Percentiles rank a stretch among this genome's conserved stretches.
Conservation (phyloP, 192 early-diverging fungal species). For the Obelidium mucronatum region DNA sequence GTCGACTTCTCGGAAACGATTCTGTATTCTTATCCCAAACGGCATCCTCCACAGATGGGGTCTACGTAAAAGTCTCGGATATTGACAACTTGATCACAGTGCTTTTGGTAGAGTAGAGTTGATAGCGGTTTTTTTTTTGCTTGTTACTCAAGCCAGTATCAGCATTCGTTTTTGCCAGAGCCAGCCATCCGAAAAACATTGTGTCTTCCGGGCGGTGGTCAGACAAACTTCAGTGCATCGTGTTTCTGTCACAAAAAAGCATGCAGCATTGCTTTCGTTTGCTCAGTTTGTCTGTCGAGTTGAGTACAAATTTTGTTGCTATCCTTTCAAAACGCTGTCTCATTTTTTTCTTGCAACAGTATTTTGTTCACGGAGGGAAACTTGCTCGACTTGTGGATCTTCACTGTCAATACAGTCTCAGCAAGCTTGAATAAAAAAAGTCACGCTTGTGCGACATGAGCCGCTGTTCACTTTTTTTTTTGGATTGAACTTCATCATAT, state of each 20-base stretch:
- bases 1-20: slow-evolving; percentile 77
- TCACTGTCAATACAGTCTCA: neutral
- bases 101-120: slow-evolving; percentile 83
- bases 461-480: too few species aligned
- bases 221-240: slow-evolving; percentile 91
- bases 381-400: slow-evolving; percentile 11
- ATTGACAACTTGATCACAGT: slow-evolving; percentile 80
- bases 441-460: too few species aligned
- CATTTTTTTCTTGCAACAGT: slow-evolving; percentile 6
- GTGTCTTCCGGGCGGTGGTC: slow-evolving; percentile 74
- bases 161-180: slow-evolving; percentile 85
- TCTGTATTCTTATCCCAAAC: slow-evolving; percentile 95
- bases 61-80: slow-evolving; percentile 78
- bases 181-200: slow-evolving; percentile 75
- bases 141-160: neutral
- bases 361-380: slow-evolving; percentile 10
- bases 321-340: neutral
- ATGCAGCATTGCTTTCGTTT: slow-evolving; percentile 95
- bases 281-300: slow-evolving; percentile 97
- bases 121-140: neutral
- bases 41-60: slow-evolving; percentile 84
- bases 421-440: too few species aligned
- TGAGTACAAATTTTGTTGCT: slow-evolving; percentile 9
- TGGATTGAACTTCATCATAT: neutral
- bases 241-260: slow-evolving; percentile 98